Percentiles rank a stretch among this genome's conserved stretches.
Evolutionary conservation across 441 rosid genomes (phyloP).

Genomic region (Dalechampia spathulata): DNA sequence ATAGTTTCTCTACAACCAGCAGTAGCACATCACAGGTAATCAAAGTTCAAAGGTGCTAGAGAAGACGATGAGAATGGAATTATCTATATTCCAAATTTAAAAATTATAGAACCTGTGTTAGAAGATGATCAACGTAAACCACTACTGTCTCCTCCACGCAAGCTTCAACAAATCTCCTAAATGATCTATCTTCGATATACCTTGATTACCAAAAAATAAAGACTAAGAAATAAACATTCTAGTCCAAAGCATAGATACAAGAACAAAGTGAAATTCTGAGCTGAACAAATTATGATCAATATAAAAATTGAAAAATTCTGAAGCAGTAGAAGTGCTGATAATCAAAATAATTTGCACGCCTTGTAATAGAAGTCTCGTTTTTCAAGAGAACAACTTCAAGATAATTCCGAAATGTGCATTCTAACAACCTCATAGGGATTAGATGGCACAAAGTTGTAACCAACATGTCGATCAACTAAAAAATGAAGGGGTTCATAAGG

Average conservation of each 20-base stretch:
- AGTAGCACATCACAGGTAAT: constrained; percentile 10
- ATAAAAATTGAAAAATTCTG: background rate
- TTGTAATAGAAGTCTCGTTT: background rate
- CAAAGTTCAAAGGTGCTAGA: constrained; percentile 1
- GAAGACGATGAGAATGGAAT: constrained; percentile 6
- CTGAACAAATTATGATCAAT: background rate
- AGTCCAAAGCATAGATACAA: background rate
- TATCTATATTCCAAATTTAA: background rate
- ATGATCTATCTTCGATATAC: constrained; percentile 96
- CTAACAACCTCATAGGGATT: background rate
- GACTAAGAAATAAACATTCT: constrained; percentile 11
- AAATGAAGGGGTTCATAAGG: background rate
- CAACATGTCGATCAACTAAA: background rate
- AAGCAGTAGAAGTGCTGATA: background rate
- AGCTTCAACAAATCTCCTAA: constrained; percentile 94
- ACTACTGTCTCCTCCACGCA: constrained; percentile 91
- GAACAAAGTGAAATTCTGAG: background rate
- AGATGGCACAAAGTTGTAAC: background rate
- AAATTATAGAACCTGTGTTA: constrained; percentile 59
- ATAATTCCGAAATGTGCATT: background rate
- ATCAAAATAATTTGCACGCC: background rate
- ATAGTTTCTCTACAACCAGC: constrained; percentile 61
- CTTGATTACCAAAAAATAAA: constrained; percentile 31
- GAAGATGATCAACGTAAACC: constrained; percentile 83
- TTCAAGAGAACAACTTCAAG: background rate